These are phyloP conservation scores for Pseudoscleropodium purum DNA, from an alignment of 225 moss, liverwort and hornwort genomes.

Conservation along the genomic window DNA sequence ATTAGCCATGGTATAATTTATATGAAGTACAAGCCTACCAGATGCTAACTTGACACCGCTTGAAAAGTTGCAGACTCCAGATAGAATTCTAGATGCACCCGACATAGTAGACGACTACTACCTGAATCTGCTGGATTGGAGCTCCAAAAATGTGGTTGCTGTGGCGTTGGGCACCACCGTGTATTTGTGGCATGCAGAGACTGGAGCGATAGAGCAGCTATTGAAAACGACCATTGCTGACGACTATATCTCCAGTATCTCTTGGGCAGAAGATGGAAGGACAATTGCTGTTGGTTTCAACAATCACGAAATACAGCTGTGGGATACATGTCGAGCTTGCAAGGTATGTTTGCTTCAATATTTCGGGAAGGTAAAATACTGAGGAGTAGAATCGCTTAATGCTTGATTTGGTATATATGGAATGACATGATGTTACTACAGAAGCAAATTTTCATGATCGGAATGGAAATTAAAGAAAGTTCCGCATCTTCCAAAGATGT, in stretches of 20 bases:
- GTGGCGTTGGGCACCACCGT: constrained; percentile 78
- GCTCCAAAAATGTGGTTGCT: constrained; percentile 87
- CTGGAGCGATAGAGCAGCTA: constrained; percentile 73
- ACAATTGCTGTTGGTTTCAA: constrained; percentile 77
- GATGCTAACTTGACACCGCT: neutral
- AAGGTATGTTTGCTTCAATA: constrained; percentile 34
- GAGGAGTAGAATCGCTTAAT: neutral
- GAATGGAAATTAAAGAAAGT: neutral
- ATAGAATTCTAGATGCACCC: constrained; percentile 45
- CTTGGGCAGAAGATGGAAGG: constrained; percentile 84
- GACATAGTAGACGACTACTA: constrained; percentile 91
- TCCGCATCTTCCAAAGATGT: neutral
- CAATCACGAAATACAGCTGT: constrained; percentile 69
- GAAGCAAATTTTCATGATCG: neutral
- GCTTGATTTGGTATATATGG: neutral
- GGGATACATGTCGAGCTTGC: constrained; percentile 56
- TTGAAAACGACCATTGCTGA: constrained; percentile 62
- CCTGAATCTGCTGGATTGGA: constrained; percentile 90
- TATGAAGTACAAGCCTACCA: neutral
- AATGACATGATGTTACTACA: neutral
- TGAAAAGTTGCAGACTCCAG: neutral
- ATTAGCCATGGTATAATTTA: neutral
- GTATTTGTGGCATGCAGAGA: constrained; percentile 86
- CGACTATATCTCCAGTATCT: constrained; percentile 68
- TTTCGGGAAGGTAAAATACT: neutral